Percentiles rank a stretch among this genome's conserved stretches.
Conservation (phyloP, 768 basidiomycete genomes). For the Amanita fuliginea region DNA sequence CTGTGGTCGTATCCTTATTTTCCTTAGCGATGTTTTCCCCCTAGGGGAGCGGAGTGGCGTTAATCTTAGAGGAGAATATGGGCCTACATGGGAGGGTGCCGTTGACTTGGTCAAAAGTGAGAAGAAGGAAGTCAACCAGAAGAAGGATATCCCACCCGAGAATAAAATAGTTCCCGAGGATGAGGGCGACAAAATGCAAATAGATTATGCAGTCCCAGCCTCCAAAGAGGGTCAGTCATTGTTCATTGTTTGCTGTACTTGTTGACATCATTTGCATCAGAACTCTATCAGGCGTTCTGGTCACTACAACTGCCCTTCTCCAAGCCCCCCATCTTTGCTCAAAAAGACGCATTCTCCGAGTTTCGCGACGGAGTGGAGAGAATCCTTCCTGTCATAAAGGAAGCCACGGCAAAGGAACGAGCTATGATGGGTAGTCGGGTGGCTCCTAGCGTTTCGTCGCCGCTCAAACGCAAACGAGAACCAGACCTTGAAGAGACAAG, state of each 20-base stretch:
- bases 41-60: constrained; percentile 86
- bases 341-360: constrained; percentile 39
- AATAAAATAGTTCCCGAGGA: constrained; percentile 16
- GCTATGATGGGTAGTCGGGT: constrained; percentile 75
- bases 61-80: constrained; percentile 82
- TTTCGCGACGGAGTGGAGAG: constrained; percentile 66
- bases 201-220: constrained; percentile 28
- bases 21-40: constrained; percentile 78
- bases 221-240: constrained; percentile 51
- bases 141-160: constrained; percentile 12
- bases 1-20: constrained; percentile 82
- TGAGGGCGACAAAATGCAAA: constrained; percentile 47
- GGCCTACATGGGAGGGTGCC: constrained; percentile 67
- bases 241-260: neutral
- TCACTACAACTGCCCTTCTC: constrained; percentile 80
- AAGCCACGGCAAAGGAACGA: constrained; percentile 80
- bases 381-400: constrained; percentile 70
- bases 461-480: constrained; percentile 60
- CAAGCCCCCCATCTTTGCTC: constrained; percentile 60
- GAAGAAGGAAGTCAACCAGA: constrained; percentile 20
- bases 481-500: constrained; percentile 41
- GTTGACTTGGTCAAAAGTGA: constrained; percentile 25
- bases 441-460: constrained; percentile 22
- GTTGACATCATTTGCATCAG: constrained; percentile 19
- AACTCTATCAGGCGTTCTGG: constrained; percentile 87